phyloP scores from a whole-genome alignment of 805 yeast species.

The Brettanomyces sp. region DNA sequence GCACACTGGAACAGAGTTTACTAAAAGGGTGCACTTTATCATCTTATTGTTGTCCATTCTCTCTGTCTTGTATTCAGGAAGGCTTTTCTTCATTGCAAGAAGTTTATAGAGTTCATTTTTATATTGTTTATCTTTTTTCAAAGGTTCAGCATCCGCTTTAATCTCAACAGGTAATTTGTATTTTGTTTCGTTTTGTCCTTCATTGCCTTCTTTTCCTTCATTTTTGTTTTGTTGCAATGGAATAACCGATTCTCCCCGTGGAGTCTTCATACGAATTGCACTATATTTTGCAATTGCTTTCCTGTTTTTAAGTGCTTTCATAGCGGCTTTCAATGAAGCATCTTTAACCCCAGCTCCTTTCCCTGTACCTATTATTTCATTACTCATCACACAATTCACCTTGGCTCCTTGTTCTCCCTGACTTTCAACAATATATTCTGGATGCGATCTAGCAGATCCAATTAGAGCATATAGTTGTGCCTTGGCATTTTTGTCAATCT shows the following conservation, averaged over 20 bases:
- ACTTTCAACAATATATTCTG: slow-evolving; percentile 43
- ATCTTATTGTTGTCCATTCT: slow-evolving; percentile 2
- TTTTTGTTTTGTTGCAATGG: slow-evolving; percentile 1
- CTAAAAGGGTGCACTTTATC: slow-evolving; percentile 18
- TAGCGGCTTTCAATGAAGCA: slow-evolving; percentile 84
- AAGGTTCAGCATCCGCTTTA: background rate
- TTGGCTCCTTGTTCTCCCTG: slow-evolving; percentile 40
- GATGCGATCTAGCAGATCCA: slow-evolving; percentile 62
- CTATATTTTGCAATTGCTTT: slow-evolving; percentile 56
- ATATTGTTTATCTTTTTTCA: background rate
- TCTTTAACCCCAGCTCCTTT: slow-evolving; percentile 57
- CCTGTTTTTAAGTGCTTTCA: slow-evolving; percentile 57
- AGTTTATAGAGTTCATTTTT: slow-evolving; percentile 21
- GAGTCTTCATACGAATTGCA: slow-evolving; percentile 42
- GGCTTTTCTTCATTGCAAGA: slow-evolving; percentile 11
- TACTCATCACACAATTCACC: slow-evolving; percentile 54
- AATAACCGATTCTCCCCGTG: slow-evolving; percentile 25
- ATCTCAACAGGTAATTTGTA: slow-evolving; percentile 1
- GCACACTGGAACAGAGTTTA: slow-evolving; percentile 27
- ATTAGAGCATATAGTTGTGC: slow-evolving; percentile 66
- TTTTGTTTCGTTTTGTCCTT: background rate
- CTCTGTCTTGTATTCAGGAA: slow-evolving; percentile 24
- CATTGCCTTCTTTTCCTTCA: background rate
- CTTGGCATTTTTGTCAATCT: slow-evolving; percentile 61
- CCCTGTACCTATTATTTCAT: slow-evolving; percentile 66